These are phyloP conservation scores for Fomitopsis pulvina DNA, from an alignment of 768 basidiomycete genomes.

Conservation along the genomic window DNA sequence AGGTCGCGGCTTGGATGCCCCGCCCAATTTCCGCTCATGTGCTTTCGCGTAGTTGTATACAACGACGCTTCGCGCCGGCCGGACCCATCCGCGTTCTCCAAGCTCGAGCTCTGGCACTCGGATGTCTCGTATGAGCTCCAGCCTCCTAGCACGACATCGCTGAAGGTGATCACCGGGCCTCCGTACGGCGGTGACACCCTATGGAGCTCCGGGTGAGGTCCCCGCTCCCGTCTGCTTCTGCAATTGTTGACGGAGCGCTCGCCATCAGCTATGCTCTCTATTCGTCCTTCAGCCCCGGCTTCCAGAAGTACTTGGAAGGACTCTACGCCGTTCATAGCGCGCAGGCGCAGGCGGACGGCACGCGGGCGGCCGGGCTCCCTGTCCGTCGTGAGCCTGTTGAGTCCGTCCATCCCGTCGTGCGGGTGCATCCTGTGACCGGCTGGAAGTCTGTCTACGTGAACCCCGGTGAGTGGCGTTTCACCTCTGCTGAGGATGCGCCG, in stretches of 20 bases:
- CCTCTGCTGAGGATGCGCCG: background rate
- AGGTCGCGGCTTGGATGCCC: conserved; percentile 11
- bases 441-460: conserved; percentile 84
- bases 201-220: conserved; percentile 67
- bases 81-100: conserved; percentile 59
- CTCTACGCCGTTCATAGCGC: conserved; percentile 71
- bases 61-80: conserved; percentile 59
- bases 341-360: conserved; percentile 70
- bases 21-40: conserved; percentile 1
- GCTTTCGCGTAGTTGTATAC: conserved; percentile 49
- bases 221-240: background rate
- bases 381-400: conserved; percentile 67
- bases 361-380: conserved; percentile 59
- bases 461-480: conserved; percentile 37
- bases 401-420: conserved; percentile 72
- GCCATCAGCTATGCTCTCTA: conserved; percentile 66
- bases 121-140: conserved; percentile 82
- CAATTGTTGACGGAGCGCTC: conserved; percentile 4
- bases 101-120: conserved; percentile 75
- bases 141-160: conserved; percentile 73
- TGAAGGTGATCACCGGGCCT: conserved; percentile 66
- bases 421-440: conserved; percentile 79
- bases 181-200: conserved; percentile 74
- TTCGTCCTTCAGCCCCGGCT: conserved; percentile 67
- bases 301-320: conserved; percentile 74